phyloP scores from a whole-genome alignment of 805 yeast species.

The Metschnikowia picachoensis region DNA sequence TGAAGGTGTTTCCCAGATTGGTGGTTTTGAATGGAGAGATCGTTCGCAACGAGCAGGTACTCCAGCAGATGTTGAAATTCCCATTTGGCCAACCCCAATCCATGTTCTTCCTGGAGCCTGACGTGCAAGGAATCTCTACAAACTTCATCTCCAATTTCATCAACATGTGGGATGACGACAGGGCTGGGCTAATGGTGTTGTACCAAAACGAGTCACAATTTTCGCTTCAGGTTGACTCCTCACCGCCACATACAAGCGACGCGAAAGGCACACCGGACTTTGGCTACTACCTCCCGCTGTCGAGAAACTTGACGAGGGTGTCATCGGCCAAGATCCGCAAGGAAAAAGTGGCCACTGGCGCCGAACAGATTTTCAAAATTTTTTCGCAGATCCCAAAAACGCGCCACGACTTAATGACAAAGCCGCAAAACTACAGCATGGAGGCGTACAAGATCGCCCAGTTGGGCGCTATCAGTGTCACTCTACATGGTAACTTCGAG shows the following conservation, averaged over 20 bases:
- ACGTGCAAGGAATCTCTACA: conserved; percentile 67
- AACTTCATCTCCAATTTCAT: conserved; percentile 73
- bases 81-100: conserved; percentile 53
- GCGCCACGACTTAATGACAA: conserved; percentile 60
- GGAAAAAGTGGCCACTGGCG: conserved; percentile 64
- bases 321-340: conserved; percentile 51
- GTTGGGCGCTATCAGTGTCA: conserved; percentile 71
- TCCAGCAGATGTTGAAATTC: conserved; percentile 48
- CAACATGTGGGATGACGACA: conserved; percentile 76
- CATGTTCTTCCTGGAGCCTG: conserved; percentile 80
- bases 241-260: conserved; percentile 50
- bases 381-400: conserved; percentile 76
- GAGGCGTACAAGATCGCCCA: conserved; percentile 72
- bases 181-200: conserved; percentile 63
- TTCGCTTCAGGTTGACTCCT: conserved; percentile 71
- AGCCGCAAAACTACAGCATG: conserved; percentile 67
- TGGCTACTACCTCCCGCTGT: conserved; percentile 65
- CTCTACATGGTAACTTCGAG: conserved; percentile 79
- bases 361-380: conserved; percentile 53
- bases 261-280: conserved; percentile 39
- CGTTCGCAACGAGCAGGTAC: conserved; percentile 68
- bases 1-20: conserved; percentile 75
- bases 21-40: conserved; percentile 72
- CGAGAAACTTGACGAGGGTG: conserved; percentile 73
- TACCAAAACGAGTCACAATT: conserved; percentile 85